These are phyloP conservation scores for Sporothrix euskadiensis DNA, from an alignment of 2,329 filamentous ascomycete genomes.

Conservation along the genomic window DNA sequence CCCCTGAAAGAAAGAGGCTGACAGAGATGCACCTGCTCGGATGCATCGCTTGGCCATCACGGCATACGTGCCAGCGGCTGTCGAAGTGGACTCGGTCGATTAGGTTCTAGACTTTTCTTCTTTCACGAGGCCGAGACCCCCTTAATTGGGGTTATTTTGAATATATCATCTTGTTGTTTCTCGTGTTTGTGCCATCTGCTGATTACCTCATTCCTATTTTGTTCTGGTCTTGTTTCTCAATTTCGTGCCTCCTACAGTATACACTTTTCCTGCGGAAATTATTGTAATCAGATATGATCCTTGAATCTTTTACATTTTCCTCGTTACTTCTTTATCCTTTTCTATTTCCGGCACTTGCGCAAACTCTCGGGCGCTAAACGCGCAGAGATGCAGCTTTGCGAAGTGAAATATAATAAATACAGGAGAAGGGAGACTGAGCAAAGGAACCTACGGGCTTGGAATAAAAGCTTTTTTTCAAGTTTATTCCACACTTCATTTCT, in stretches of 20 bases:
- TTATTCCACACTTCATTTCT: neutral
- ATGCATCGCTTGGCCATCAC: neutral
- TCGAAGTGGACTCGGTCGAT: neutral
- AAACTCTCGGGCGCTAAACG: neutral
- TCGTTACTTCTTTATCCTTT: neutral
- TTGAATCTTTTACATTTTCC: neutral
- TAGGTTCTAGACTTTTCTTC: neutral
- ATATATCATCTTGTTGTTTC: neutral
- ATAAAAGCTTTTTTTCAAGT: neutral
- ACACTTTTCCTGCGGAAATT: neutral
- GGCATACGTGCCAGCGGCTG: neutral
- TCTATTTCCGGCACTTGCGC: neutral
- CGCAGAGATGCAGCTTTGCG: neutral
- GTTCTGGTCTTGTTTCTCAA: neutral
- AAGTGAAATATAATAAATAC: neutral
- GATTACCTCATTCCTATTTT: neutral
- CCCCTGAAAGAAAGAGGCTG: slow-evolving; percentile 2
- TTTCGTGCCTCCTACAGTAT: neutral
- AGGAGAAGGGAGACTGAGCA: neutral
- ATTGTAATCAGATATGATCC: neutral
- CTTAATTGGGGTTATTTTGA: neutral
- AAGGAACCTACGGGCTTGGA: neutral
- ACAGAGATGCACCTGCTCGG: neutral
- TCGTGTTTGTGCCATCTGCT: neutral
- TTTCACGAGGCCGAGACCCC: too few species aligned